Evolutionary conservation across 2,329 filamentous ascomycete genomes (phyloP).

Genomic region (Alternaria gansuensis): DNA sequence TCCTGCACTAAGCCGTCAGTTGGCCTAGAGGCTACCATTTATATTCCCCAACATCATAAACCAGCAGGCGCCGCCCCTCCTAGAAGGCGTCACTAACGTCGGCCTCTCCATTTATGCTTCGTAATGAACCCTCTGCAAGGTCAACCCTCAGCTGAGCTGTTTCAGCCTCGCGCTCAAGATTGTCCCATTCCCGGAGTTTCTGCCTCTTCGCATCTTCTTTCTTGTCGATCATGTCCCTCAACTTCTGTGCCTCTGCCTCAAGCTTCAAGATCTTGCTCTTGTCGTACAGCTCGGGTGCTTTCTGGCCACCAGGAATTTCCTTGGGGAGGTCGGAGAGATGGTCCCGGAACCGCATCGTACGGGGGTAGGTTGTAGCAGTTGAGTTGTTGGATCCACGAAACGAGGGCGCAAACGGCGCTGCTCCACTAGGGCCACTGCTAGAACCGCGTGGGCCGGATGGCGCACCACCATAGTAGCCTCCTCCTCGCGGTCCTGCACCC

Average conservation of each 20-base stretch:
- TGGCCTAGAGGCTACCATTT: neutral
- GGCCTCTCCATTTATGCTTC: slow-evolving; percentile 53
- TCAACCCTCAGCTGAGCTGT: slow-evolving; percentile 57
- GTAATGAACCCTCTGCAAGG: slow-evolving; percentile 58
- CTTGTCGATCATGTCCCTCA: slow-evolving; percentile 58
- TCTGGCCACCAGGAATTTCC: slow-evolving; percentile 57
- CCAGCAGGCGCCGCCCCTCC: slow-evolving; percentile 6
- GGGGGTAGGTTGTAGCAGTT: slow-evolving; percentile 58
- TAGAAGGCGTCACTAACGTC: slow-evolving; percentile 53
- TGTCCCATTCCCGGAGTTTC: slow-evolving; percentile 58
- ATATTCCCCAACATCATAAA: neutral
- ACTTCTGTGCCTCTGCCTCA: slow-evolving; percentile 58
- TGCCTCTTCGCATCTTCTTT: slow-evolving; percentile 57
- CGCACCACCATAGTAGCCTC: slow-evolving; percentile 40
- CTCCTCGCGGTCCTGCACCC: slow-evolving; percentile 46
- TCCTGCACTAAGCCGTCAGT: neutral
- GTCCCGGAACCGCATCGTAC: slow-evolving; percentile 57
- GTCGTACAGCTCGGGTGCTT: slow-evolving; percentile 55
- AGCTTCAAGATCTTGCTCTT: slow-evolving; percentile 56
- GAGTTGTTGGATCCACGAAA: slow-evolving; percentile 56
- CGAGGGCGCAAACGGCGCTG: slow-evolving; percentile 45
- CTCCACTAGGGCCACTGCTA: slow-evolving; percentile 37
- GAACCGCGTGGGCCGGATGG: slow-evolving; percentile 50
- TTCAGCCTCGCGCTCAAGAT: slow-evolving; percentile 55
- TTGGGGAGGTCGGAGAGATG: slow-evolving; percentile 57